Evolutionary conservation across 1,284 basidiomycete genomes (phyloP).

Genomic region (Apiotrichum sp.): DNA sequence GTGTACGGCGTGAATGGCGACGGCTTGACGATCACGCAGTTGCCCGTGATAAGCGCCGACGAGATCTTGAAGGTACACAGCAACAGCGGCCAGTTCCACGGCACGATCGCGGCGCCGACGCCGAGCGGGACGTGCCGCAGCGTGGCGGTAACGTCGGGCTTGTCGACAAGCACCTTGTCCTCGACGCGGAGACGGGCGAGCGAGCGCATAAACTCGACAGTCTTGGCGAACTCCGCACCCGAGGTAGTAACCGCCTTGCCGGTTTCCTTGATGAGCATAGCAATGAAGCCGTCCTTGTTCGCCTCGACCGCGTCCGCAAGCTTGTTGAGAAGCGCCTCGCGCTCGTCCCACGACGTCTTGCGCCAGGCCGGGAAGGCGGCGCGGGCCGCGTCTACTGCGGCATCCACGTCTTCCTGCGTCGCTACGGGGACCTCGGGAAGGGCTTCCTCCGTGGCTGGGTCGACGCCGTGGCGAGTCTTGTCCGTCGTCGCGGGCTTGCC

Average conservation of each 20-base stretch:
- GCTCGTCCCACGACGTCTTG: conserved; percentile 56
- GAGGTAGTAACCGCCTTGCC: conserved; percentile 79
- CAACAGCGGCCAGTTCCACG: conserved; percentile 59
- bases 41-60: conserved; percentile 77
- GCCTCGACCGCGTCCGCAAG: conserved; percentile 29
- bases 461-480: conserved; percentile 67
- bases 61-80: conserved; percentile 59
- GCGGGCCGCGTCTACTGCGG: conserved; percentile 71
- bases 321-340: conserved; percentile 27
- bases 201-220: conserved; percentile 76
- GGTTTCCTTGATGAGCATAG: conserved; percentile 59
- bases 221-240: conserved; percentile 70
- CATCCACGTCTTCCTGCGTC: conserved; percentile 69
- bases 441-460: conserved; percentile 73
- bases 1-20: conserved; percentile 94
- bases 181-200: conserved; percentile 80
- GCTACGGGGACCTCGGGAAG: conserved; percentile 81
- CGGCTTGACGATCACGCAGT: conserved; percentile 91
- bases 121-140: conserved; percentile 86
- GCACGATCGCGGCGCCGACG: conserved; percentile 47
- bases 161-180: conserved; percentile 65
- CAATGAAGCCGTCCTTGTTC: conserved; percentile 33
- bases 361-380: conserved; percentile 74
- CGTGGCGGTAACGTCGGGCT: conserved; percentile 62
- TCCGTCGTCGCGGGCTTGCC: conserved; percentile 71